These are phyloP conservation scores for Cyberlindnera bimundalis DNA, from an alignment of 805 yeast genomes.

Conservation along the genomic window DNA sequence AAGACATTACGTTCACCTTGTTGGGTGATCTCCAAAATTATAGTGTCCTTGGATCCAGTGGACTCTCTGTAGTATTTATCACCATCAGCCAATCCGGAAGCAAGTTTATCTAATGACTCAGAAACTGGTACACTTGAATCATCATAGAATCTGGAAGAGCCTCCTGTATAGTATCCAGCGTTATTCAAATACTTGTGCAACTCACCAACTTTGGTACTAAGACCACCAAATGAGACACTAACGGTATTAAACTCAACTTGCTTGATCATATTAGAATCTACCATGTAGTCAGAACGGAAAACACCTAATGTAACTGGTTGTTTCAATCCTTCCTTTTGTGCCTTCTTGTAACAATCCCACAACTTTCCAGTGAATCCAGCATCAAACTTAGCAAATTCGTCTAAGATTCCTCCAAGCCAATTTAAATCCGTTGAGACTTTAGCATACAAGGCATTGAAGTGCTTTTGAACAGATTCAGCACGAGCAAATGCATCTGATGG, in stretches of 20 bases:
- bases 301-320: conserved; percentile 78
- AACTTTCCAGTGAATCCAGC: conserved; percentile 79
- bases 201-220: conserved; percentile 74
- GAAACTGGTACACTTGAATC: conserved; percentile 60
- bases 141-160: conserved; percentile 40
- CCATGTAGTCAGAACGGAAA: conserved; percentile 88
- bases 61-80: conserved; percentile 49
- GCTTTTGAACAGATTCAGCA: conserved; percentile 62
- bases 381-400: conserved; percentile 56
- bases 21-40: conserved; percentile 77
- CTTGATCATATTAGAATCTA: conserved; percentile 55
- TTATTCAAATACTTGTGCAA: conserved; percentile 66
- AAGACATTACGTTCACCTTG: conserved; percentile 83
- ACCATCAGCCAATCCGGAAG: conserved; percentile 68
- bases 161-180: conserved; percentile 50
- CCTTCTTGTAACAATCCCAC: conserved; percentile 53
- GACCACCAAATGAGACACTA: conserved; percentile 92
- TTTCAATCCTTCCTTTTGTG: conserved; percentile 44
- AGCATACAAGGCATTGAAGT: conserved; percentile 73
- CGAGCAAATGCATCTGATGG: conserved; percentile 62
- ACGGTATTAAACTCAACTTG: conserved; percentile 97
- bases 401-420: conserved; percentile 62
- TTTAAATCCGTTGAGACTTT: conserved; percentile 52
- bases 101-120: conserved; percentile 56
- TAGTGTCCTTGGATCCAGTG: conserved; percentile 34